Base-by-base conservation (phyloP, 345 rosid genomes). In the Chamaenerion angustifolium region DNA sequence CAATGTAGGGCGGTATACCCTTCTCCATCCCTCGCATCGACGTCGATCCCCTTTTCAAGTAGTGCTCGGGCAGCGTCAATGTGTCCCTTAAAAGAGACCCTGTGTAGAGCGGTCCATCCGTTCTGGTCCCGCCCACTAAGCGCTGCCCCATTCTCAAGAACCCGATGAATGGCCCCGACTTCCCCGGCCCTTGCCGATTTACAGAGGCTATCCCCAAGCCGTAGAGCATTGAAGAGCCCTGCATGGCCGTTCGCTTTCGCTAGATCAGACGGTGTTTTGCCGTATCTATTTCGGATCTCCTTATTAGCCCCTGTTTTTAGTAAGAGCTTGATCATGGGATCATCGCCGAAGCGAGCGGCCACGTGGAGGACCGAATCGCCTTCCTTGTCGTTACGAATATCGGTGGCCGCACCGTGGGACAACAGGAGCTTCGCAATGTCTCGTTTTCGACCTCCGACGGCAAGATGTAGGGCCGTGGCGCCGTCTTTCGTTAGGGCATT, bases 1-100 rank as follows among this genome's bases (percentile, higher is more conserved):
- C 89, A 78, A 46, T 82, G 85, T 52, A 82, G 47, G 18, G 85
- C 79, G 0, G 85, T 76, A 75, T 82, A 82, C 0, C 89, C 85
- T 0, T 82, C 80, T 50, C 70, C 82, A 15, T 82, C 89, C 58
- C 48, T 78, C 0, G 77, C 64, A 40, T 72, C 71, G 8, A 82
- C 16, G 23, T 78, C 82, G 1, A 76, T 62, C 10, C 89, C 85
- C 23, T 70, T 78, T 4, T 72, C 77, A 8, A 82, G 45, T 57
- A 82, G 56, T 8, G 64, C 41, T 59, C 64, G 46, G 3, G 64
- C 76, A 0, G 61, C 75, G 1, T 78, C 82, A 0, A 45, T 48
- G 10, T 52, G 67, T 1, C 89, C 89, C 45, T 78, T 82, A 49
- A 78, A 82, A 5, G 78, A 63, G 1, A 79, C 80, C 45, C 89